Evolutionary conservation across 345 rosid genomes (phyloP), one percentile per base, ranked within the genome.

Genomic region (Aegle marmelos): DNA sequence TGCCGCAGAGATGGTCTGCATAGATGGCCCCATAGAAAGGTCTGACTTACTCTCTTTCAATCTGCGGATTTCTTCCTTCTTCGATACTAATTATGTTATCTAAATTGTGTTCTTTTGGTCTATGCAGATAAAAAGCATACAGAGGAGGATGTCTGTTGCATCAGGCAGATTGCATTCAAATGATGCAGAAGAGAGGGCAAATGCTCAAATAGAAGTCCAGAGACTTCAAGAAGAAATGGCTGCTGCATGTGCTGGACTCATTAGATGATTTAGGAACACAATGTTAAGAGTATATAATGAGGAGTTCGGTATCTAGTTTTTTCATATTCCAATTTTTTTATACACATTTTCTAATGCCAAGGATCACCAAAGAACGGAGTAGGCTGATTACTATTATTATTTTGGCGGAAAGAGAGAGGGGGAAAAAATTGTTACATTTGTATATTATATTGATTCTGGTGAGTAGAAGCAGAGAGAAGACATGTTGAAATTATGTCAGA

Each of bases 1-100:
- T 88, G 92, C 78, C 74, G 90, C 19, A 76, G 67, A 76, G 77
- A 48, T 3, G 85, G 85, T 0, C 14, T 87, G 64, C 14, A 2
- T 8, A 81, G 97, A 17, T 92, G 97, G 95, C 95, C 92, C 2
- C 71, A 86, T 27, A 80, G 95, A 74, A 89, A 88, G 93, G 97
- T 92, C 6, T 28, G 67, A 9, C 25, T 62, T 34, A 0, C 9
- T 41, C 16, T 37, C 5, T 33, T 5, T 7, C 28, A n/a, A 4
- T 37, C n/a, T 24, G 21, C 48, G 2, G 5, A 31, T 48, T 63
- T 59, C 50, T 48, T 7, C n/a, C 14, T 66, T 57, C n/a, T 25
- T 2, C 0, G 7, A 61, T 66, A 27, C 9, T 11, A 6, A 72
- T 7, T 9, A 39, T 39, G 54, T 17, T 19, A 67, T 31, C 5